These are phyloP conservation scores for sorghum (Sorghum bicolor) DNA, from an alignment of 176 grass and related monocot species.

Conservation along the genomic window Sorghum_bicolor_NCBIv3 NC_012870.2:5416001-5416500, in stretches of 20 bases:
- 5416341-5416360: not conserved
- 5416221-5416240: not conserved
- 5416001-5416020: not conserved
- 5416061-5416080: constrained; percentile 41
- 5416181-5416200: not conserved
- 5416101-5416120: constrained; percentile 34
- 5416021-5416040: constrained; percentile 17
- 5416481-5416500: not conserved
- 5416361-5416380: no score
- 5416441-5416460: not conserved
- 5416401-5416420: not conserved
- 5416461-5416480: not conserved
- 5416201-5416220: not conserved
- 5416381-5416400: no score
- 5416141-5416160: not conserved
- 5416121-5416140: not conserved
- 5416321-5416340: not conserved
- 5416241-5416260: not conserved
- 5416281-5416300: not conserved
- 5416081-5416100: constrained; percentile 2
- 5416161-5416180: not conserved
- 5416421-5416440: no score
- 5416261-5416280: not conserved
- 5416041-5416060: constrained; percentile 8
- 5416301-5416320: not conserved